Percentiles rank a stretch among this genome's conserved stretches.
These are phyloP conservation scores for Corymbia maculata DNA, from an alignment of 345 rosid species.

Conservation along the genomic window DNA sequence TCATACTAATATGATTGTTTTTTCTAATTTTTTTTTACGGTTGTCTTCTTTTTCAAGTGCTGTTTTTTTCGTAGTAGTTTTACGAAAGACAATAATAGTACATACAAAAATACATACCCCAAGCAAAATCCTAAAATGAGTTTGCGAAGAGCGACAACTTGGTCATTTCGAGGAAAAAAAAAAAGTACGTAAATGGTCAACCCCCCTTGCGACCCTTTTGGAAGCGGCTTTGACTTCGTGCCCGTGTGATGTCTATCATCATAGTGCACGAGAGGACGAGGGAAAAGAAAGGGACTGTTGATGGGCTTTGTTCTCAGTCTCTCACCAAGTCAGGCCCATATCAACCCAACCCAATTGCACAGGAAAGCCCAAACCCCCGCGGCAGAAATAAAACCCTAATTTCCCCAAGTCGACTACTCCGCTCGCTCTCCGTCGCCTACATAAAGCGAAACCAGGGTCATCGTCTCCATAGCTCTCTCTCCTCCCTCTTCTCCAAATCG, in stretches of 20 bases:
- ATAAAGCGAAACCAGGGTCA: background rate
- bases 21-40: background rate
- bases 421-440: background rate
- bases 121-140: background rate
- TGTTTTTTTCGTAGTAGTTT: background rate
- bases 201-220: background rate
- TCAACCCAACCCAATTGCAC: background rate
- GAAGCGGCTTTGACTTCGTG: background rate
- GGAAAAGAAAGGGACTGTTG: background rate
- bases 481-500: background rate
- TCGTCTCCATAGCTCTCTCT: background rate
- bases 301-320: background rate
- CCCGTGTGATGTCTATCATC: background rate
- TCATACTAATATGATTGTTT: background rate
- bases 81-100: background rate
- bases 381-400: background rate
- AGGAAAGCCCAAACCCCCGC: background rate
- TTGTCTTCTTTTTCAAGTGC: background rate
- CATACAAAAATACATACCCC: background rate
- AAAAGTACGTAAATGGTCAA: background rate
- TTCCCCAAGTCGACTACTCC: background rate
- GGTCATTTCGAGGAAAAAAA: background rate
- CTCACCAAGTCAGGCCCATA: background rate
- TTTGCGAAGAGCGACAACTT: background rate
- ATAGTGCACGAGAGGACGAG: background rate